These are phyloP conservation scores for Aciculoconidium aculeatum DNA, from an alignment of 805 yeast species.

Conservation along the genomic window DNA sequence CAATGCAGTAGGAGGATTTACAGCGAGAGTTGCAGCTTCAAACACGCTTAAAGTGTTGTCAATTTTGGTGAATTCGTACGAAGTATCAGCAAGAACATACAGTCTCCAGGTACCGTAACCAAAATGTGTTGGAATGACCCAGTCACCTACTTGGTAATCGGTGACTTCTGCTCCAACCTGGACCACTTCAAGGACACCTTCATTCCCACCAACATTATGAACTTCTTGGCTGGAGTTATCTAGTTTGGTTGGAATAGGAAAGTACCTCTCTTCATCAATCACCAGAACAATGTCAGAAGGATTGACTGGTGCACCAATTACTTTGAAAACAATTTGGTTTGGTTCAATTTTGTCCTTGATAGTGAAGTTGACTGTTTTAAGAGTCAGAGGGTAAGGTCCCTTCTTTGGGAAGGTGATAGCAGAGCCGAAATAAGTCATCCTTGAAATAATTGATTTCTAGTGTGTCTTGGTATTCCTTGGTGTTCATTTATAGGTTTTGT, in stretches of 20 bases:
- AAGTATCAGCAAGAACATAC: constrained; percentile 16
- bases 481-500: no score
- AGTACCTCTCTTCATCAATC: constrained; percentile 68
- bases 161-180: constrained; percentile 11
- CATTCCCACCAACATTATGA: constrained; percentile 49
- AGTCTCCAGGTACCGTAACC: constrained; percentile 19
- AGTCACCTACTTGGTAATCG: constrained; percentile 13
- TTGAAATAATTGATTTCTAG: no score
- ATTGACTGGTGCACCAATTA: constrained; percentile 79
- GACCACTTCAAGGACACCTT: constrained; percentile 14
- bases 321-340: constrained; percentile 49
- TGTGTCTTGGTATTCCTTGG: no score
- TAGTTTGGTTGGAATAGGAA: constrained; percentile 60
- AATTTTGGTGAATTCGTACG: constrained; percentile 44
- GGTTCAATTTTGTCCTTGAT: constrained; percentile 17
- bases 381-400: no score
- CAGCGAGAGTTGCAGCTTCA: constrained; percentile 16
- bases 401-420: no score
- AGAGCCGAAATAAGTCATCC: no score
- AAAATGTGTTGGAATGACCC: constrained; percentile 13
- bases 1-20: constrained; percentile 17
- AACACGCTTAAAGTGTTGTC: constrained; percentile 20
- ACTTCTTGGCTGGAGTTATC: constrained; percentile 40
- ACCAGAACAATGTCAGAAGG: constrained; percentile 86
- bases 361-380: constrained; percentile 15